phyloP scores from a whole-genome alignment of 1,284 basidiomycete species.

The Sporisorium iseilematis-ciliati region DNA sequence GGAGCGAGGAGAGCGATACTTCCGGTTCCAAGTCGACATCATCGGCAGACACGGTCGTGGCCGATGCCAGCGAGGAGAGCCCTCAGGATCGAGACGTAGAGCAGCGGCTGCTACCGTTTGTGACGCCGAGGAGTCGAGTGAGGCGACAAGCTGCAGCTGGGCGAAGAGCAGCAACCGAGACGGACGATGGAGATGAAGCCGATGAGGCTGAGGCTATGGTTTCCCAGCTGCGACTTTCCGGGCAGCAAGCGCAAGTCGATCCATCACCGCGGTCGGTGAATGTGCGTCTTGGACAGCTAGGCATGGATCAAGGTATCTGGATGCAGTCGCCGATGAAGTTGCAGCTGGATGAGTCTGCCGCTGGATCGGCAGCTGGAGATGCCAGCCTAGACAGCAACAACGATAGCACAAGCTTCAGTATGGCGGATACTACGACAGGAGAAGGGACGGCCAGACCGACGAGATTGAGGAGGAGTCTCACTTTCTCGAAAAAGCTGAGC shows the following conservation, averaged over 20 bases:
- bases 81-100: background rate
- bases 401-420: slow-evolving; percentile 11
- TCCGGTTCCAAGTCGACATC: background rate
- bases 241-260: background rate
- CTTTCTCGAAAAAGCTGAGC: slow-evolving; percentile 8
- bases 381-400: background rate
- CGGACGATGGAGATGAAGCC: too few species aligned
- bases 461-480: slow-evolving; percentile 18
- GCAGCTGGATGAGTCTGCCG: background rate
- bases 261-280: slow-evolving; percentile 18
- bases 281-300: slow-evolving; percentile 20
- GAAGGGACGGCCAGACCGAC: background rate
- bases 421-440: background rate
- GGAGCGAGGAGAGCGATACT: background rate
- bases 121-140: slow-evolving; percentile 23
- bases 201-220: background rate
- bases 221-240: background rate
- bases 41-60: background rate
- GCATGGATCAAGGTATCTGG: slow-evolving; percentile 43
- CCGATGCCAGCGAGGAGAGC: slow-evolving; percentile 2
- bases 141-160: slow-evolving; percentile 21
- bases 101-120: slow-evolving; percentile 10
- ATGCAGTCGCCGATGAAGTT: slow-evolving; percentile 24
- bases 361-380: background rate
- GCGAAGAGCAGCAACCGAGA: background rate